Percentiles rank a stretch among this genome's conserved stretches.
Evolutionary conservation across 164 flowering plant species (phyloP).

Genomic region (Annona squamosa): DNA sequence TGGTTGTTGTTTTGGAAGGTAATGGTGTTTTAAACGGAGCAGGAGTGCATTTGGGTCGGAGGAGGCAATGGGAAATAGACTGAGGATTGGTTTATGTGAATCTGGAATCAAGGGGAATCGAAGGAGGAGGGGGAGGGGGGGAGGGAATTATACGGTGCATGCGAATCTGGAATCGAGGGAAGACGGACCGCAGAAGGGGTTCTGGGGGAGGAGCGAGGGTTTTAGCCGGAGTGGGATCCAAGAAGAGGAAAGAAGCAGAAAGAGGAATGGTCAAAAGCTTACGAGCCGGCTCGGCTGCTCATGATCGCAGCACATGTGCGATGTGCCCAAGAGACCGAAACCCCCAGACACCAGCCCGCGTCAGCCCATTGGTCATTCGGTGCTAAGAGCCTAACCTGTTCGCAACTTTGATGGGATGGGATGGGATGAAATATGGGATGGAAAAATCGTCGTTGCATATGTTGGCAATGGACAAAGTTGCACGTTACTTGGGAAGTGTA

Average conservation of each 20-base stretch:
- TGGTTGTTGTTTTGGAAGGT: not conserved
- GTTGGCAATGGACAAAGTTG: no score
- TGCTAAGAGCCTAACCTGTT: no score
- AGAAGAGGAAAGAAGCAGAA: not conserved
- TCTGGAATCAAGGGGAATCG: not conserved
- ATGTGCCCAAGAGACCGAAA: no score
- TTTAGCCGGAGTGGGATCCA: not conserved
- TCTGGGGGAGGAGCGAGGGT: not conserved
- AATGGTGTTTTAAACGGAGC: not conserved
- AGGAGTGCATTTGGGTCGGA: not conserved
- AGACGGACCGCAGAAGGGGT: not conserved
- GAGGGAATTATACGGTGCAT: no score
- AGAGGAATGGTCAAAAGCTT: not conserved
- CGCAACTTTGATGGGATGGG: no score
- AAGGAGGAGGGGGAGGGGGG: not conserved
- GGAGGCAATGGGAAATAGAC: not conserved
- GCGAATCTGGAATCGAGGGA: not conserved
- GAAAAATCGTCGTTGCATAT: no score
- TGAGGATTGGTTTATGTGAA: not conserved
- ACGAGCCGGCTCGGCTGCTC: not conserved
- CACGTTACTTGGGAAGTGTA: no score
- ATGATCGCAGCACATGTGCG: not conserved
- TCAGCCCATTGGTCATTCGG: no score
- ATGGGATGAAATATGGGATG: no score
- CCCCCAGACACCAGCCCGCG: no score